Evolutionary conservation across 1,284 basidiomycete species (phyloP).

Genomic region (Erythrobasidium hasegawianum): DNA sequence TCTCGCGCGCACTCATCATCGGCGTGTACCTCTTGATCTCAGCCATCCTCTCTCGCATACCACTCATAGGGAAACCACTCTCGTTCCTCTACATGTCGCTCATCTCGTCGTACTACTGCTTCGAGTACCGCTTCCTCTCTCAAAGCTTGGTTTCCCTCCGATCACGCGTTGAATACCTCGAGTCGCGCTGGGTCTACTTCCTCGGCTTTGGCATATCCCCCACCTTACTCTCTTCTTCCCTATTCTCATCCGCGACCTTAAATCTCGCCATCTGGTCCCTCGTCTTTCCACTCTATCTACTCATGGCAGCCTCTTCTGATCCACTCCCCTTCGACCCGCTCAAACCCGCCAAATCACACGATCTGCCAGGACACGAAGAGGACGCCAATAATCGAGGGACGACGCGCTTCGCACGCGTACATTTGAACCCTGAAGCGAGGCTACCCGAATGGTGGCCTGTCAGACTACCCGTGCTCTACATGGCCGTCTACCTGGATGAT

Average conservation of each 20-base stretch:
- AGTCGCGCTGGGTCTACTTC: constrained; percentile 80
- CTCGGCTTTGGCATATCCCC: constrained; percentile 64
- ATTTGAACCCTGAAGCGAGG: constrained; percentile 26
- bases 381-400: constrained; percentile 64
- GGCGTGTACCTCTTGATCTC: constrained; percentile 67
- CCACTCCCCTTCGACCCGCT: constrained; percentile 36
- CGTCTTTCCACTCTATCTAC: constrained; percentile 58
- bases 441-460: constrained; percentile 54
- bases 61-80: constrained; percentile 59
- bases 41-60: constrained; percentile 61
- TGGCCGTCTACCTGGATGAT: constrained; percentile 71
- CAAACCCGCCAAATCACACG: constrained; percentile 75
- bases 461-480: constrained; percentile 66
- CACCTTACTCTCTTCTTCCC: constrained; percentile 35
- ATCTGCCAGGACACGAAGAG: constrained; percentile 62
- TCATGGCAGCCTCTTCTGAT: constrained; percentile 39
- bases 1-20: constrained; percentile 70
- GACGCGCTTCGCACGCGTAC: constrained; percentile 49
- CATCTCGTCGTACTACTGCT: constrained; percentile 76
- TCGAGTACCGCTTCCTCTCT: constrained; percentile 60
- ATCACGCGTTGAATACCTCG: constrained; percentile 64
- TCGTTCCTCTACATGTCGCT: constrained; percentile 72
- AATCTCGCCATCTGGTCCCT: constrained; percentile 73
- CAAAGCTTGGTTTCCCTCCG: constrained; percentile 58
- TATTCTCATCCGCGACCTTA: constrained; percentile 44